These are phyloP conservation scores for Cystobasidium slooffiae DNA, from an alignment of 1,284 basidiomycete species.

Conservation along the genomic window DNA sequence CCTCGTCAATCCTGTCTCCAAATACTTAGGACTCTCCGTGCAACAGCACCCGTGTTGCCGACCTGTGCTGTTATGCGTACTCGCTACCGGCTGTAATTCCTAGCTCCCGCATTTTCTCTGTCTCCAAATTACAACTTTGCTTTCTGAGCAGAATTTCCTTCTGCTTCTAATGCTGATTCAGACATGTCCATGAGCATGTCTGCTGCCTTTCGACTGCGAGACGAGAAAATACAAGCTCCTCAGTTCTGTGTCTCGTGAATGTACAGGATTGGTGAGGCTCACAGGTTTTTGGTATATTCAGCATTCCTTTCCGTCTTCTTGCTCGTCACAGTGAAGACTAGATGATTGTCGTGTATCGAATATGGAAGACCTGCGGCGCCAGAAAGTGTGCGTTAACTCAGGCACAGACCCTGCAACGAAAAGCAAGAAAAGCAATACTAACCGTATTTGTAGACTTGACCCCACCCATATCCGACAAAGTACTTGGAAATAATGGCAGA, in stretches of 20 bases:
- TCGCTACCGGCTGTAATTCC: too few relatives aligned
- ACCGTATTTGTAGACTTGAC: slow-evolving; percentile 71
- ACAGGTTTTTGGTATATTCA: slow-evolving; percentile 48
- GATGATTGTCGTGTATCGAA: slow-evolving; percentile 62
- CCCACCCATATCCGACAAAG: slow-evolving; percentile 62
- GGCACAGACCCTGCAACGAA: too few relatives aligned
- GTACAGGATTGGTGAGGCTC: too few relatives aligned
- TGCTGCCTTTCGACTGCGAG: slow-evolving; percentile 44
- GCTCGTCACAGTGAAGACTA: slow-evolving; percentile 81
- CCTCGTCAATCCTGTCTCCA: too few relatives aligned
- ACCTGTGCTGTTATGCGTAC: too few relatives aligned
- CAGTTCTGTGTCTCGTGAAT: too few relatives aligned
- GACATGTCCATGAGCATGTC: slow-evolving; percentile 52
- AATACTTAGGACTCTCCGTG: too few relatives aligned
- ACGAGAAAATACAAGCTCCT: too few relatives aligned
- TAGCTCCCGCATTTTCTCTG: neutral
- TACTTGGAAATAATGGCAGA: slow-evolving; percentile 81
- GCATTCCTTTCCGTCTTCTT: slow-evolving; percentile 70
- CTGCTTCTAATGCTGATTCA: slow-evolving; percentile 30
- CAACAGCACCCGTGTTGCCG: too few relatives aligned
- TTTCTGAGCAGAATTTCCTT: slow-evolving; percentile 19
- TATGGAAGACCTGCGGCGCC: slow-evolving; percentile 19
- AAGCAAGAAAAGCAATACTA: too few relatives aligned
- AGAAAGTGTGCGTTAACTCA: too few relatives aligned
- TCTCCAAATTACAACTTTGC: slow-evolving; percentile 27